Evolutionary conservation across 2,329 filamentous ascomycete species (phyloP).

Genomic region (Chalara sp.): DNA sequence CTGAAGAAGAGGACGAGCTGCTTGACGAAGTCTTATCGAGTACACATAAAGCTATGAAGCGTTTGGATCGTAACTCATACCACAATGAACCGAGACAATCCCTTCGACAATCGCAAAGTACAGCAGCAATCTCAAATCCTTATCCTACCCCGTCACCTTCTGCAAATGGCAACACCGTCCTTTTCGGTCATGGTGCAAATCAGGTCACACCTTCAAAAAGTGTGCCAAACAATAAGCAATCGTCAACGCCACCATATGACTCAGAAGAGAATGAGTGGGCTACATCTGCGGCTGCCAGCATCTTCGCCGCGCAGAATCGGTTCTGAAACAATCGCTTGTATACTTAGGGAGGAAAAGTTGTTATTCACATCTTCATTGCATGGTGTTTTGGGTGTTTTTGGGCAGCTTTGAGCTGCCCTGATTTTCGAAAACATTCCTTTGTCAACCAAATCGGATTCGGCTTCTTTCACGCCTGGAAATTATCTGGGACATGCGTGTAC

Average conservation of each 20-base stretch:
- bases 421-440: slow-evolving; percentile 20
- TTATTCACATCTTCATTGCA: slow-evolving; percentile 26
- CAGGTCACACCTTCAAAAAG: slow-evolving; percentile 42
- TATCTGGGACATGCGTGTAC: no score
- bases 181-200: slow-evolving; percentile 55
- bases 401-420: slow-evolving; percentile 9
- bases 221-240: slow-evolving; percentile 55
- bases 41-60: slow-evolving; percentile 67
- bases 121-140: slow-evolving; percentile 52
- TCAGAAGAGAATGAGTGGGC: slow-evolving; percentile 93
- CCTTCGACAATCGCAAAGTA: slow-evolving; percentile 58
- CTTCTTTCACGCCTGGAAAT: no score
- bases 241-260: slow-evolving; percentile 93
- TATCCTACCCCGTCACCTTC: slow-evolving; percentile 69
- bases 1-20: slow-evolving; percentile 93
- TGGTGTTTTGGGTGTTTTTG: slow-evolving; percentile 23
- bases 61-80: slow-evolving; percentile 45
- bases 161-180: slow-evolving; percentile 70
- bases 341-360: slow-evolving; percentile 25
- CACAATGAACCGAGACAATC: slow-evolving; percentile 37
- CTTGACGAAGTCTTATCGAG: slow-evolving; percentile 82
- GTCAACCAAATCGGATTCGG: slow-evolving; percentile 1
- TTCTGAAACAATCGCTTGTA: slow-evolving; percentile 34
- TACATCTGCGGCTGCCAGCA: slow-evolving; percentile 72
- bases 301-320: slow-evolving; percentile 64